Percentiles rank a stretch among this genome's conserved stretches.
Conservation (phyloP, 495 filamentous ascomycete species). For the Penicillium parvum region DNA sequence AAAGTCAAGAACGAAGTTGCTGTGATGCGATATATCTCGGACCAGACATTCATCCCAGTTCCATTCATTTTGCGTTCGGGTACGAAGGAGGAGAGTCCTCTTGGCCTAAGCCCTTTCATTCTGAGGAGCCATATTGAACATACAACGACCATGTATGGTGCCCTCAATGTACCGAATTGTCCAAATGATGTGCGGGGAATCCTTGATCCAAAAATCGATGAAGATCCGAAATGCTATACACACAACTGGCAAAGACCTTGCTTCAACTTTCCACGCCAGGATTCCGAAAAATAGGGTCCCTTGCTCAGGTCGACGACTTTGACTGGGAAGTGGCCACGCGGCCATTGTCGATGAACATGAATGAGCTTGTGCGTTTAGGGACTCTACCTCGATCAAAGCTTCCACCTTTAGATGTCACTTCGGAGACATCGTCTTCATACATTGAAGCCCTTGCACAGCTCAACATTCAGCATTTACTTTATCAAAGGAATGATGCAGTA, state of each 20-base stretch:
- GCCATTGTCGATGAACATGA: conserved; percentile 30
- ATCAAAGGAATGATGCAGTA: conserved; percentile 39
- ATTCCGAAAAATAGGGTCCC: conserved; percentile 35
- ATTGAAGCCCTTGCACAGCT: conserved; percentile 36
- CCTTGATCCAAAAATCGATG: conserved; percentile 28
- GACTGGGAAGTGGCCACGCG: conserved; percentile 19
- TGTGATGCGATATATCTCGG: conserved; percentile 36
- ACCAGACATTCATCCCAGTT: conserved; percentile 35
- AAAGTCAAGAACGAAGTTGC: conserved; percentile 40
- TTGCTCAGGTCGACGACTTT: conserved; percentile 23
- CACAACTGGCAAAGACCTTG: conserved; percentile 31
- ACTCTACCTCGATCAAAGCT: conserved; percentile 28
- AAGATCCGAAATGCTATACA: conserved; percentile 25
- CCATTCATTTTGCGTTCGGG: conserved; percentile 35
- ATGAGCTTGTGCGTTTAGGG: conserved; percentile 28
- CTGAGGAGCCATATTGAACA: conserved; percentile 40
- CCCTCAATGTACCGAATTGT: conserved; percentile 24
- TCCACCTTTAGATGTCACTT: conserved; percentile 32
- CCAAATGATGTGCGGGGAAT: conserved; percentile 12
- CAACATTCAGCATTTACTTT: conserved; percentile 34
- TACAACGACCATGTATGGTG: conserved; percentile 23
- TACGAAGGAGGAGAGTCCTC: conserved; percentile 16
- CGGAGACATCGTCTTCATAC: conserved; percentile 31
- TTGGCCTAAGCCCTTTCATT: conserved; percentile 38
- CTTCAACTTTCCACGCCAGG: conserved; percentile 31